These are phyloP conservation scores for Stachybotrys chartarum DNA, from an alignment of 2,329 filamentous ascomycete species.

Conservation along the genomic window DNA sequence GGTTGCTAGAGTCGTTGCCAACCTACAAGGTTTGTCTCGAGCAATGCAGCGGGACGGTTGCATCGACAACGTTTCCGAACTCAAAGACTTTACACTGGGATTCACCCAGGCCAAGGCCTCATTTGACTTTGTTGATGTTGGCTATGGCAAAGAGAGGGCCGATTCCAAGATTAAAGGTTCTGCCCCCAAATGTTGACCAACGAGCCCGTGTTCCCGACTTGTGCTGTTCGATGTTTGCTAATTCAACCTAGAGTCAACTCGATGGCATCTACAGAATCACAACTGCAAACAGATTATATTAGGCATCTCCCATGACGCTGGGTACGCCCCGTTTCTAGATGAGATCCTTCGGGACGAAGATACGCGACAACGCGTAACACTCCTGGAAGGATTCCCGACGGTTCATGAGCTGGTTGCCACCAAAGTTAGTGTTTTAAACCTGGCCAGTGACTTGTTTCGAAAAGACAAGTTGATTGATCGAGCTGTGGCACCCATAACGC, in stretches of 20 bases:
- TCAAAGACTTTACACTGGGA: slow-evolving; percentile 51
- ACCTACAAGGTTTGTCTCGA: slow-evolving; percentile 41
- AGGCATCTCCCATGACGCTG: slow-evolving; percentile 54
- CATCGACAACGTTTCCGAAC: slow-evolving; percentile 33
- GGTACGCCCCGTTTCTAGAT: slow-evolving; percentile 53
- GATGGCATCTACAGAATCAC: slow-evolving; percentile 51
- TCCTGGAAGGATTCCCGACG: slow-evolving; percentile 47
- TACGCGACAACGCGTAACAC: slow-evolving; percentile 36
- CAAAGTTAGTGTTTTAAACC: slow-evolving; percentile 36
- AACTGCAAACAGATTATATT: slow-evolving; percentile 57
- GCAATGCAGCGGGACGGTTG: slow-evolving; percentile 42
- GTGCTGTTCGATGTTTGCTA: neutral
- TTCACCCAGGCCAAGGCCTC: slow-evolving; percentile 52
- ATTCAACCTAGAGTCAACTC: slow-evolving; percentile 34
- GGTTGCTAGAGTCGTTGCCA: slow-evolving; percentile 49
- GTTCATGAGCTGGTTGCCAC: slow-evolving; percentile 42
- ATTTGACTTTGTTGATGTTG: slow-evolving; percentile 60
- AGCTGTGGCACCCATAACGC: slow-evolving; percentile 9
- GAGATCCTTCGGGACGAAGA: slow-evolving; percentile 40
- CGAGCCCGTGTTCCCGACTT: neutral
- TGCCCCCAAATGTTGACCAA: slow-evolving; percentile 2
- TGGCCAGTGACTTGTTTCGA: slow-evolving; percentile 44
- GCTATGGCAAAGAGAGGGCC: slow-evolving; percentile 49
- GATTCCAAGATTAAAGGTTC: slow-evolving; percentile 55
- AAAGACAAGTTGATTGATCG: slow-evolving; percentile 41